Evolutionary conservation across 1,139 yeast species (phyloP), one percentile per base, ranked within the genome.

Genomic region (Blastobotrys buckinghamii): DNA sequence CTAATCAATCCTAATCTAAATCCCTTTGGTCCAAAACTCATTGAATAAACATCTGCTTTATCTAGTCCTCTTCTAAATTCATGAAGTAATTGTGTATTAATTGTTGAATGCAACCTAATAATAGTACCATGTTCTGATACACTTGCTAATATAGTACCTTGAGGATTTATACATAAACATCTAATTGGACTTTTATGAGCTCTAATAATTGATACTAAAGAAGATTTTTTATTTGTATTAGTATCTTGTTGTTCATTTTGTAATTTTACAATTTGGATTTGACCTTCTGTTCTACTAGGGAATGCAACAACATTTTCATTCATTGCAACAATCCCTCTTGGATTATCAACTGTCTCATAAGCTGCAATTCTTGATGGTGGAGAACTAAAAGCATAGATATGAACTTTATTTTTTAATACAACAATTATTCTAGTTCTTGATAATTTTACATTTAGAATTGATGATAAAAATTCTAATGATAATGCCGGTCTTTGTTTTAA

Each of bases 31-130:
- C 89, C 82, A 63, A 92, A 89, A 50, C 81, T 81, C 84, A 92
- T 83, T 12, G 94, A 83, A 39, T 84, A 84, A 6, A 92, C 77
- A 17, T 75, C 72, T 0, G 97, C 97, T 48, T 82, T 73, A 63
- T 92, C 97, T 27, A 89, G 65, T 0, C 97, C 97, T 47, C 98
- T 73, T 57, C 97, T 74, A 60, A 89, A 90, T 63, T 88, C 97
- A 59, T 77, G 84, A 20, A 87, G 61, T 49, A 87, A 70, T 1
- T 84, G 76, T n/a, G 95, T 84, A 48, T 79, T 82, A 49, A 75
- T 74, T 0, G 92, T 82, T 9, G 88, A 82, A 62, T 85, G 92
- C 2, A 89, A 75, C 48, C 97, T 65, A 35, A 90, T 82, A 20
- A 90, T 75, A 0, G 97, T 90, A 0, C 97, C 98, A 30, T 87